phyloP scores from a whole-genome alignment of 2,329 filamentous ascomycete genomes.

The Pseudogymnoascus sp. region DNA sequence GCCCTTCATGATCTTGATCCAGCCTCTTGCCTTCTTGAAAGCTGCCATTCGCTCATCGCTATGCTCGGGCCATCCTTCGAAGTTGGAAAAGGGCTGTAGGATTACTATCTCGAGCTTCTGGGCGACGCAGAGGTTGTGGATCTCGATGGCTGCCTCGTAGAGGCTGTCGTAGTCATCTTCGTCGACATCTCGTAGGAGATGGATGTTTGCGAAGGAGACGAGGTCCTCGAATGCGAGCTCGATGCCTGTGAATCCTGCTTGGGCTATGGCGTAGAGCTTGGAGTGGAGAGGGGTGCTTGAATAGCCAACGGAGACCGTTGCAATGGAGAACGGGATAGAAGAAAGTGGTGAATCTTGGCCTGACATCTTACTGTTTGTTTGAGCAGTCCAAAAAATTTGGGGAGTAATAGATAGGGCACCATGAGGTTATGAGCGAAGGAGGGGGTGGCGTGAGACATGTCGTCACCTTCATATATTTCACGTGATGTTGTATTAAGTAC shows the following conservation, averaged over 20 bases:
- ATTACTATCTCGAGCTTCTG: constrained; percentile 57
- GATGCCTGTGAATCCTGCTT: constrained; percentile 59
- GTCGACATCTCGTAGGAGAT: constrained; percentile 43
- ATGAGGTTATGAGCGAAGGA: neutral
- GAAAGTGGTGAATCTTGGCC: constrained; percentile 11
- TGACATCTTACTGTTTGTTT: constrained; percentile 3
- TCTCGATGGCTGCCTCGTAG: constrained; percentile 44
- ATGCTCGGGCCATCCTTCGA: constrained; percentile 63
- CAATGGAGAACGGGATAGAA: constrained; percentile 44
- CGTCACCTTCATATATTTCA: constrained; percentile 2
- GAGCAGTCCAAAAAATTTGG: neutral
- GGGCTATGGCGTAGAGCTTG: constrained; percentile 56
- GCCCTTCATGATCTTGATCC: constrained; percentile 65
- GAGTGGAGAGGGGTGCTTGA: constrained; percentile 46
- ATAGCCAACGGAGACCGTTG: constrained; percentile 47
- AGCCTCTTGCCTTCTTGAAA: constrained; percentile 55
- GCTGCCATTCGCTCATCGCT: constrained; percentile 53
- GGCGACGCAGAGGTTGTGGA: constrained; percentile 47
- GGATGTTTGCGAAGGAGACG: constrained; percentile 49
- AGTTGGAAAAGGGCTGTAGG: constrained; percentile 69
- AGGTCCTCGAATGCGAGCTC: constrained; percentile 72
- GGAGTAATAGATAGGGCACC: neutral
- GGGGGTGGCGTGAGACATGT: neutral
- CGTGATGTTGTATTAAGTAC: neutral
- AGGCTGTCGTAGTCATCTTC: constrained; percentile 55